Conservation (phyloP, 2,329 filamentous ascomycete species). For the Calonectria pauciramosa region DNA sequence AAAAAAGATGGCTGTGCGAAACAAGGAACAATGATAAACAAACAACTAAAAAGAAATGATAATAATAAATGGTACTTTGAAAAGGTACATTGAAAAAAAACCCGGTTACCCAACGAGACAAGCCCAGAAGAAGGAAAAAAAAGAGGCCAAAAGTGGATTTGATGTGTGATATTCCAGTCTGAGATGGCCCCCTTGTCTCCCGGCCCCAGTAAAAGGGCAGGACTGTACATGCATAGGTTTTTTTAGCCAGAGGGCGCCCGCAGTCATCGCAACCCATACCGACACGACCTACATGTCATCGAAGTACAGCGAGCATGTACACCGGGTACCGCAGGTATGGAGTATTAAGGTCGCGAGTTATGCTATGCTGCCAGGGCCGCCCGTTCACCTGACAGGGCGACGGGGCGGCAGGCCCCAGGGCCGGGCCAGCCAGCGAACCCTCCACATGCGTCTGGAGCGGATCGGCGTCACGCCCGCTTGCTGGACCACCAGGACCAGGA, state of each 20-base stretch:
- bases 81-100: background rate
- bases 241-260: constrained; percentile 30
- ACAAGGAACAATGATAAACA: background rate
- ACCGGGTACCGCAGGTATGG: background rate
- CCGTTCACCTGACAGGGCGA: constrained; percentile 16
- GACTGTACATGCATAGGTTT: constrained; percentile 22
- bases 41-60: background rate
- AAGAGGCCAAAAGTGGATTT: constrained; percentile 18
- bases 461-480: constrained; percentile 5
- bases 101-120: background rate
- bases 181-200: constrained; percentile 18
- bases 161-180: constrained; percentile 24
- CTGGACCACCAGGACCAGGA: background rate
- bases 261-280: constrained; percentile 29
- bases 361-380: constrained; percentile 16
- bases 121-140: background rate
- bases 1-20: background rate
- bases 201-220: constrained; percentile 14
- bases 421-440: constrained; percentile 35
- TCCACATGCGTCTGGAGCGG: constrained; percentile 28
- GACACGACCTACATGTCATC: background rate
- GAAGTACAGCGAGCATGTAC: background rate
- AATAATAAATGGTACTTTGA: background rate
- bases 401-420: background rate
- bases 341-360: constrained; percentile 5